These are phyloP conservation scores for Ophiobolus disseminans DNA, from an alignment of 2,329 filamentous ascomycete species.

Conservation along the genomic window DNA sequence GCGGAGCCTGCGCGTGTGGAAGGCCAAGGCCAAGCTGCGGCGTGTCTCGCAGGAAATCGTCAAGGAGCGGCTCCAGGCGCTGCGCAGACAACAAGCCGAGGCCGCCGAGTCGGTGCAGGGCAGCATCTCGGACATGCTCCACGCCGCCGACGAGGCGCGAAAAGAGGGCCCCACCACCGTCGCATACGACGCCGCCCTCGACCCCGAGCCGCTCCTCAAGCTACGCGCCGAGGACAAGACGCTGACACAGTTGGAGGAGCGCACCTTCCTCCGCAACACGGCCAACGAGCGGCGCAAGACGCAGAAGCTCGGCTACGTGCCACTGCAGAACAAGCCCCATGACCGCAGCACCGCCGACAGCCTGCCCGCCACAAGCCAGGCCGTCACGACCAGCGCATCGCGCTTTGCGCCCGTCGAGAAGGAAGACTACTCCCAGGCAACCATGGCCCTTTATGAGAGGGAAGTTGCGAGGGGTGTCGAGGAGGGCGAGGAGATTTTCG, in stretches of 20 bases:
- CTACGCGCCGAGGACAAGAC: constrained; percentile 68
- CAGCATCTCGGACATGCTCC: constrained; percentile 60
- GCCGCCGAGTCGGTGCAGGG: constrained; percentile 65
- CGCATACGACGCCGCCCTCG: constrained; percentile 55
- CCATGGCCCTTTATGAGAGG: constrained; percentile 87
- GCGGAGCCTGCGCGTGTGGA: constrained; percentile 84
- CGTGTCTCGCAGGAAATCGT: constrained; percentile 79
- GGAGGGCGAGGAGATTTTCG: constrained; percentile 96
- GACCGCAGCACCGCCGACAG: constrained; percentile 36
- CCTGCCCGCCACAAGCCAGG: constrained; percentile 46
- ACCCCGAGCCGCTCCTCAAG: constrained; percentile 72
- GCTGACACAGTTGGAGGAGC: constrained; percentile 65
- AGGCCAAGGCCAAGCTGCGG: constrained; percentile 84
- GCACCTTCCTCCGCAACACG: constrained; percentile 64
- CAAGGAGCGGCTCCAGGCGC: constrained; percentile 69
- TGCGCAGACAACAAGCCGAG: constrained; percentile 72
- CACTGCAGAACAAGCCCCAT: constrained; percentile 57
- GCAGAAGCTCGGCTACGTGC: constrained; percentile 71
- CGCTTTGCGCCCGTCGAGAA: constrained; percentile 73
- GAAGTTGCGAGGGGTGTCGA: constrained; percentile 89
- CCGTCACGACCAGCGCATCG: constrained; percentile 63
- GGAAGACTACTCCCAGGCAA: constrained; percentile 85
- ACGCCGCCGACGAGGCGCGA: constrained; percentile 5
- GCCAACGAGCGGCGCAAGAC: constrained; percentile 66
- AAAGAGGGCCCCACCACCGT: constrained; percentile 14